Base-by-base conservation (phyloP, 164 flowering plant genomes). In the Litsea cubeba region DNA sequence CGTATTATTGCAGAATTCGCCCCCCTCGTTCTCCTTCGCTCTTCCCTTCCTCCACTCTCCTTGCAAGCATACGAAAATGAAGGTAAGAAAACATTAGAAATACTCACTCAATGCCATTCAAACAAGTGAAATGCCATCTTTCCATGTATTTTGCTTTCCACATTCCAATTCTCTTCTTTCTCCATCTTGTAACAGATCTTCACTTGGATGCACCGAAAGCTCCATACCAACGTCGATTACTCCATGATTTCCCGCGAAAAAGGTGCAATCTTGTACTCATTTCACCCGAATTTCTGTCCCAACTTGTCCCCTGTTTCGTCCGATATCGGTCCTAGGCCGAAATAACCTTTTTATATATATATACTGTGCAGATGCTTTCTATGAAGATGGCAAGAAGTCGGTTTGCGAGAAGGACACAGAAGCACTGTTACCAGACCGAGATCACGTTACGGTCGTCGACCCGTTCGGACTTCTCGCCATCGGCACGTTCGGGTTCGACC, bases 201-300 rank as follows among this genome's bases (percentile, higher is more conserved):
- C 86, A 85, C 86, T 70, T 90, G 94, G 94, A 83, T 90, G 78
- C 88, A 87, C 60, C 81, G 83, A 71, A 84, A 77, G 72, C 78
- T 90, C 26, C 78, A 81, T 69, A 80, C 74, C 26, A 81, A 80
- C 69, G 77, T 81, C 54, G 73, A 76, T 70, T 66, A 54, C 62
- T 51, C 74, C 28, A 40, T 64, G 6, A 49, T 76, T 72, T 46
- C 77, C 58, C 74, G 20, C 2, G 73, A 74, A 32, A 71, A 76
- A 73, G 84, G 82, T 80, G n/a, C 30, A 51, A 25, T 23, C 68
- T 26, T 11, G 18, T 30, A 1, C 67, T 63, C 25, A 3, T 23
- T 63, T 2, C 15, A 12, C 8, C 30, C 23, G n/a, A 54, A 3
- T 51, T 51, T 8, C 3, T 14, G 14, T 51, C 17, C 57, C 1